These are phyloP conservation scores for Lagenidium giganteum DNA, from an alignment of 352 stramenopile genomes.

Conservation along the genomic window DNA sequence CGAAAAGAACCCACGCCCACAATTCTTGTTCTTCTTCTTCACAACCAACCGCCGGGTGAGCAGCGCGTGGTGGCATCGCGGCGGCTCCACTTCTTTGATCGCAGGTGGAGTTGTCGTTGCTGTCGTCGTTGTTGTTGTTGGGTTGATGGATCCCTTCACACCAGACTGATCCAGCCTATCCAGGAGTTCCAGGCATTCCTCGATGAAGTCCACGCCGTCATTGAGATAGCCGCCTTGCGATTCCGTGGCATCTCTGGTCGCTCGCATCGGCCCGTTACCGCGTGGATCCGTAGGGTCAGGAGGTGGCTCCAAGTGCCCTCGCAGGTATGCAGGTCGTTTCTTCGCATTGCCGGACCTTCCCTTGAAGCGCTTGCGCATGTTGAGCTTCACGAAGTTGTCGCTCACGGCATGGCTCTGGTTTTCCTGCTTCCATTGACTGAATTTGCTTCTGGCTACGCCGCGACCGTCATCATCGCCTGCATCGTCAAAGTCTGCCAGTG, in stretches of 20 bases:
- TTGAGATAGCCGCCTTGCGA: slow-evolving; percentile 33
- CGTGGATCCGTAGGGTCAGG: slow-evolving; percentile 13
- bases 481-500: slow-evolving; percentile 14
- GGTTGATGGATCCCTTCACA: slow-evolving; percentile 1
- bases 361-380: slow-evolving; percentile 75
- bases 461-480: background rate
- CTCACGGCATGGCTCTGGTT: slow-evolving; percentile 41
- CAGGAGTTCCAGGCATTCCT: slow-evolving; percentile 67
- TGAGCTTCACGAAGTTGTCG: slow-evolving; percentile 77
- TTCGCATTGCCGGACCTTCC: slow-evolving; percentile 60
- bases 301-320: slow-evolving; percentile 15
- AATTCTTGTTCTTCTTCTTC: slow-evolving; percentile 86
- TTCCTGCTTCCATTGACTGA: slow-evolving; percentile 60
- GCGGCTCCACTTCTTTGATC: slow-evolving; percentile 20
- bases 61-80: slow-evolving; percentile 66
- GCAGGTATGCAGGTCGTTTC: slow-evolving; percentile 65
- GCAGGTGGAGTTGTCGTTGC: background rate
- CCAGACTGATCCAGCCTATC: slow-evolving; percentile 24
- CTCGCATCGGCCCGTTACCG: too few species aligned
- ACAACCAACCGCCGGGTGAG: slow-evolving; percentile 53
- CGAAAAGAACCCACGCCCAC: slow-evolving; percentile 63
- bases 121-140: background rate
- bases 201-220: slow-evolving; percentile 74
- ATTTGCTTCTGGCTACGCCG: too few species aligned
- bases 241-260: too few species aligned